These are phyloP conservation scores for Hymenochaete sp. DNA, from an alignment of 1,284 basidiomycete genomes.

Conservation along the genomic window DNA sequence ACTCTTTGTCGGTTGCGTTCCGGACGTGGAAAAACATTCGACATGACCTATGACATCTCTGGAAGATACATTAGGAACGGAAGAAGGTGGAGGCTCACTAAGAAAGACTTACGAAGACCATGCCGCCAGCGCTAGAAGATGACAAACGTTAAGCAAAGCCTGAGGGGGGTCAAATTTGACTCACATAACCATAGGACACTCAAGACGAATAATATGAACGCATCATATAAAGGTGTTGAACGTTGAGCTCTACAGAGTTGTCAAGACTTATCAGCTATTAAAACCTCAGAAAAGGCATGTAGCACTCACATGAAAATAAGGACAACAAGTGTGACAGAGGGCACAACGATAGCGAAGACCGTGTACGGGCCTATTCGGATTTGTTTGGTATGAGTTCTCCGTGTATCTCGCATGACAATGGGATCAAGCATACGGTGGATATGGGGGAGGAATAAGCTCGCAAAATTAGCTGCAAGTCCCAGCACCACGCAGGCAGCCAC, in stretches of 20 bases:
- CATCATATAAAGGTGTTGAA: conserved; percentile 58
- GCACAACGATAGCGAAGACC: conserved; percentile 55
- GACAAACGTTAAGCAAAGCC: conserved; percentile 5
- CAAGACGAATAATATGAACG: conserved; percentile 42
- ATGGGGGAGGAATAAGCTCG: conserved; percentile 52
- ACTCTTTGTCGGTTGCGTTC: conserved; percentile 42
- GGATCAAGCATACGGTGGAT: conserved; percentile 44
- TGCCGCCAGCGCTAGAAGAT: conserved; percentile 52
- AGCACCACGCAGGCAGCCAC: conserved; percentile 56
- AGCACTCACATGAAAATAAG: conserved; percentile 44
- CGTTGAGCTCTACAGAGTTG: conserved; percentile 45
- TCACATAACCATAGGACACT: conserved; percentile 60
- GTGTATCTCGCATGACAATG: background rate
- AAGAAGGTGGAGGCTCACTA: background rate
- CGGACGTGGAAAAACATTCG: conserved; percentile 51
- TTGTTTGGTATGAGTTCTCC: conserved; percentile 7
- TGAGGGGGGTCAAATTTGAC: conserved; percentile 21
- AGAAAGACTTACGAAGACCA: conserved; percentile 53
- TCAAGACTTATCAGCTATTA: background rate
- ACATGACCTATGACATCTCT: conserved; percentile 62
- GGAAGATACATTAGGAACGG: conserved; percentile 6
- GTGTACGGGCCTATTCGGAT: conserved; percentile 49
- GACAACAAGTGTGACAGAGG: conserved; percentile 52
- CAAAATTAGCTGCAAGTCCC: conserved; percentile 59
- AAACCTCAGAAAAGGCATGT: background rate